These are phyloP conservation scores for Cadophora sp. DNA, from an alignment of 2,329 filamentous ascomycete genomes.

Conservation along the genomic window DNA sequence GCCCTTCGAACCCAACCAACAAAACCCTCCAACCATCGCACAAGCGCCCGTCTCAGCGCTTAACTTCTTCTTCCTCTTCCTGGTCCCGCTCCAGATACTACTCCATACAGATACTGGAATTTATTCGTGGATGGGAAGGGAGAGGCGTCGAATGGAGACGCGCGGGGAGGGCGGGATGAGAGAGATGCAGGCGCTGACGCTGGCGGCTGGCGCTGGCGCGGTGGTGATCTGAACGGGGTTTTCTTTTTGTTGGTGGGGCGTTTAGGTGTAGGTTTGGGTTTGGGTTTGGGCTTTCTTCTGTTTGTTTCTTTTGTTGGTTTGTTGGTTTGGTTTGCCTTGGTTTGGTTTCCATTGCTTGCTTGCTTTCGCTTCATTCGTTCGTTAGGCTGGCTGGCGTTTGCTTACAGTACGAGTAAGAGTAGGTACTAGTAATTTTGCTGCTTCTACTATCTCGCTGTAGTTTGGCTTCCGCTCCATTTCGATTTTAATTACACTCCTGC, in stretches of 20 bases:
- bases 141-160: slow-evolving; percentile 1
- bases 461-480: too few species aligned
- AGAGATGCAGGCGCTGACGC: neutral
- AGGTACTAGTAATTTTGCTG: neutral
- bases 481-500: too few species aligned
- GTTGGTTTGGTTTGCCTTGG: neutral
- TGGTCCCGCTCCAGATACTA: too few species aligned
- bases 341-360: neutral
- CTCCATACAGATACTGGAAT: too few species aligned
- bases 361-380: too few species aligned
- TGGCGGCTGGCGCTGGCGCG: neutral
- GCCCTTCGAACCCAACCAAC: slow-evolving; percentile 1
- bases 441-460: neutral
- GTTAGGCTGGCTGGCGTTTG: too few species aligned
- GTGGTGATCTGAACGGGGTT: too few species aligned
- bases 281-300: too few species aligned
- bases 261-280: neutral
- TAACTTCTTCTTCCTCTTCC: neutral
- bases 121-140: neutral
- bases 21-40: neutral
- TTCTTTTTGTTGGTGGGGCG: neutral
- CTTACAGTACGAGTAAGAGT: neutral
- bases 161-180: too few species aligned
- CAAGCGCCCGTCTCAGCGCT: slow-evolving; percentile 2
- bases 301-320: too few species aligned